Evolutionary conservation across 2,329 filamentous ascomycete species (phyloP).

Genomic region (Hypoxylon sp.): DNA sequence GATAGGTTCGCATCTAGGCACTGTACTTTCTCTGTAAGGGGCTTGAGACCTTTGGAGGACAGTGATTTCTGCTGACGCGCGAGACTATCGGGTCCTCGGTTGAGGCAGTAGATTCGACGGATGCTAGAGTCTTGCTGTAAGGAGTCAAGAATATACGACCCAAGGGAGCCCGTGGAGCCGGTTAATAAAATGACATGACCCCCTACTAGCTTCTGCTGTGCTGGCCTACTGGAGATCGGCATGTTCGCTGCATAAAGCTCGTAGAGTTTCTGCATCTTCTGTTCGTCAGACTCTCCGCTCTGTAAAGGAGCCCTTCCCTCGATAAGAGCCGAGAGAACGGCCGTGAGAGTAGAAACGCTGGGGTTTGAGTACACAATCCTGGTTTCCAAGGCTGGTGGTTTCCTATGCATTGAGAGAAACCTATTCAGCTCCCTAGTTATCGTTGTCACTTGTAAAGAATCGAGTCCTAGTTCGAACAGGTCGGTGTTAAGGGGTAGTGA

Average conservation of each 20-base stretch:
- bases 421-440: slow-evolving; percentile 36
- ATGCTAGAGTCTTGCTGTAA: slow-evolving; percentile 33
- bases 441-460: slow-evolving; percentile 44
- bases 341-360: slow-evolving; percentile 34
- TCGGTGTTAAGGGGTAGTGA: slow-evolving; percentile 26
- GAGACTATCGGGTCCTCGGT: slow-evolving; percentile 30
- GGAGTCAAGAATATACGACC: slow-evolving; percentile 45
- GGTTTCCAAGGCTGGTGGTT: slow-evolving; percentile 11
- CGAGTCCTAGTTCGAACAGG: slow-evolving; percentile 45
- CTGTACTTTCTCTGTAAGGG: slow-evolving; percentile 35
- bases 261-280: slow-evolving; percentile 36
- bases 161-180: slow-evolving; percentile 47
- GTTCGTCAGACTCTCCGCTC: slow-evolving; percentile 4
- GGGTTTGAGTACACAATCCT: slow-evolving; percentile 41
- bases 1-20: slow-evolving; percentile 41
- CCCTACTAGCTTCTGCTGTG: slow-evolving; percentile 1
- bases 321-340: slow-evolving; percentile 20
- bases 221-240: slow-evolving; percentile 30
- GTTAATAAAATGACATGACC: slow-evolving; percentile 43
- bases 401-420: slow-evolving; percentile 19
- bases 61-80: slow-evolving; percentile 32
- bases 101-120: slow-evolving; percentile 44
- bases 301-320: slow-evolving; percentile 9
- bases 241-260: slow-evolving; percentile 28
- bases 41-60: slow-evolving; percentile 25